These are phyloP conservation scores for Cyberlindnera subsufficiens DNA, from an alignment of 805 yeast genomes.

Conservation along the genomic window DNA sequence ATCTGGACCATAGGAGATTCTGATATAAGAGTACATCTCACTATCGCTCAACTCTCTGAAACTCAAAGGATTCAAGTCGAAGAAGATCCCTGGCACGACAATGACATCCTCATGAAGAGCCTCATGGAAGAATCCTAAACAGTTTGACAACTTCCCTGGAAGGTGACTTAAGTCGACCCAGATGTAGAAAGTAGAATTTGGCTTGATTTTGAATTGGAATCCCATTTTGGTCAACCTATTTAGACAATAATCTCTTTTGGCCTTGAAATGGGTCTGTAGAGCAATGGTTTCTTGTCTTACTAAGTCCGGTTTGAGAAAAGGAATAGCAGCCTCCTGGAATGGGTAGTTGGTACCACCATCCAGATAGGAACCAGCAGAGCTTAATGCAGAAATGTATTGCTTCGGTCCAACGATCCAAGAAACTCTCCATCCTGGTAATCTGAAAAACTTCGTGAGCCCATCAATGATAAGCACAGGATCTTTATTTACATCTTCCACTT, in stretches of 20 bases:
- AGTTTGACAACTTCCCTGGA: conserved; percentile 50
- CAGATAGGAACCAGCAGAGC: conserved; percentile 53
- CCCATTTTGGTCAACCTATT: conserved; percentile 47
- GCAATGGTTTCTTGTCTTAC: conserved; percentile 52
- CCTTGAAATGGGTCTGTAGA: conserved; percentile 48
- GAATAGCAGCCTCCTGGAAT: conserved; percentile 54
- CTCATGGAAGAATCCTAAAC: conserved; percentile 60
- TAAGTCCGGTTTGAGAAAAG: conserved; percentile 43
- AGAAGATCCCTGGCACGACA: conserved; percentile 59
- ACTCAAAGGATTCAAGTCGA: conserved; percentile 50
- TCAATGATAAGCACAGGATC: conserved; percentile 57
- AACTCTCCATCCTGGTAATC: conserved; percentile 60
- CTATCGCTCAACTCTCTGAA: conserved; percentile 45
- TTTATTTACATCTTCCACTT: conserved; percentile 46
- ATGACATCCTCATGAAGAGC: conserved; percentile 54
- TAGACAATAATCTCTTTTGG: conserved; percentile 51
- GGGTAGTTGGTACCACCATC: conserved; percentile 62
- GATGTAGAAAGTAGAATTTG: conserved; percentile 53
- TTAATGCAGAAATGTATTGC: conserved; percentile 46
- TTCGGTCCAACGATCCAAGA: conserved; percentile 63
- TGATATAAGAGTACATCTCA: conserved; percentile 52
- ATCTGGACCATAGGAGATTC: conserved; percentile 59
- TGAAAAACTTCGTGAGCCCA: conserved; percentile 55
- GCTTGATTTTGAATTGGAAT: conserved; percentile 41
- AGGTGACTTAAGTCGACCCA: conserved; percentile 53